A percentile compares a stretch with the other conserved stretches of the same genome.
phyloP scores from a whole-genome alignment of 345 rosid genomes.

The Dipteronia sinensis region DNA sequence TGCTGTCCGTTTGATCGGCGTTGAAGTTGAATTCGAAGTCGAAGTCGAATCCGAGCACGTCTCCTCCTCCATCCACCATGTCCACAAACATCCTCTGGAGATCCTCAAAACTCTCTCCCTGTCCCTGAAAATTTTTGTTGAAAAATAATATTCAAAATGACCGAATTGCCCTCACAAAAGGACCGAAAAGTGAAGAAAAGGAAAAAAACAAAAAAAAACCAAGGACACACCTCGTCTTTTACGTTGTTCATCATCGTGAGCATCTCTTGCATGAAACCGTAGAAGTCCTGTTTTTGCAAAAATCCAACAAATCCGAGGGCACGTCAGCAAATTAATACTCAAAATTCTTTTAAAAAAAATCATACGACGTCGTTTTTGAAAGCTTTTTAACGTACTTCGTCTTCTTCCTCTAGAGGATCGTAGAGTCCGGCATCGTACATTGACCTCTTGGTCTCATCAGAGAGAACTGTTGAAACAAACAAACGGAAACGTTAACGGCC shows the following conservation, averaged over 20 bases:
- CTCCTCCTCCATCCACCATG: conserved; percentile 72
- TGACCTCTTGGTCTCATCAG: conserved; percentile 65
- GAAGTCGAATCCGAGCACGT: conserved; percentile 34
- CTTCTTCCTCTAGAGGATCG: conserved; percentile 73
- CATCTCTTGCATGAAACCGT: conserved; percentile 94
- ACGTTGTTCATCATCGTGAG: conserved; percentile 83
- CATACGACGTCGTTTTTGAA: conserved; percentile 7
- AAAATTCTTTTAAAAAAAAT: no score
- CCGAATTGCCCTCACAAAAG: not conserved
- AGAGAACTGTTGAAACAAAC: conserved; percentile 45
- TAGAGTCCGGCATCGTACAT: conserved; percentile 83
- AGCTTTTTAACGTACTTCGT: conserved; percentile 51
- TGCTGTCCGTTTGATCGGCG: conserved; percentile 30
- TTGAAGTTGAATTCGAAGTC: conserved; percentile 22
- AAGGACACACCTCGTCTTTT: conserved; percentile 62
- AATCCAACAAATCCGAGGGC: conserved; percentile 10
- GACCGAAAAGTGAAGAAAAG: not conserved
- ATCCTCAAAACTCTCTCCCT: conserved; percentile 89
- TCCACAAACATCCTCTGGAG: conserved; percentile 86
- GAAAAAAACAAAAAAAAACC: no score
- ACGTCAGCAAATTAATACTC: not conserved
- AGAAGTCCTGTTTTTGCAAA: conserved; percentile 58
- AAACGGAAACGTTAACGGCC: conserved; percentile 19
- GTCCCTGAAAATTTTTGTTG: not conserved
- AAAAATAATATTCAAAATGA: not conserved